A percentile compares a stretch with the other conserved stretches of the same genome.
Evolutionary conservation across 225 moss, liverwort and hornwort genomes (phyloP).

Genomic region (Polytrichum formosum): DNA sequence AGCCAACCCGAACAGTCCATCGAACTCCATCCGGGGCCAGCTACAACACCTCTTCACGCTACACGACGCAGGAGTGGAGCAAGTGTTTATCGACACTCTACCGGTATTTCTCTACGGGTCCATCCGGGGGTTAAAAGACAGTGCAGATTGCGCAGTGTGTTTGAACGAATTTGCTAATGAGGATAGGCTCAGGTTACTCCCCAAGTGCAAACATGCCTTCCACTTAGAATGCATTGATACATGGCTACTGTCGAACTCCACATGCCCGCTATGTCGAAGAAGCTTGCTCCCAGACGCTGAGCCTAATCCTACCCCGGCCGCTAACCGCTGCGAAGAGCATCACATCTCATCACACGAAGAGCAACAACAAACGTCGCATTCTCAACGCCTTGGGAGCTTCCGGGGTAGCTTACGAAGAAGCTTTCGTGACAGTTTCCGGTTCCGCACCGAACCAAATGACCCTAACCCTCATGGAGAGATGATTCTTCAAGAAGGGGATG

Average conservation of each 20-base stretch:
- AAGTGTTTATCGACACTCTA: slow-evolving; percentile 52
- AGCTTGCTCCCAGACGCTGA: slow-evolving; percentile 39
- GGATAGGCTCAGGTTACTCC: slow-evolving; percentile 68
- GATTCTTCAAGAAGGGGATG: not conserved
- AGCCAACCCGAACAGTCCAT: slow-evolving; percentile 8
- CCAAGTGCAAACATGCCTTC: slow-evolving; percentile 83
- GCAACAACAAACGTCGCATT: not conserved
- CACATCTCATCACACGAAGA: not conserved
- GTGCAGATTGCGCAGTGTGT: slow-evolving; percentile 79
- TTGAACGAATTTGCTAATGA: slow-evolving; percentile 78
- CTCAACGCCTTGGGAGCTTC: slow-evolving; percentile 26
- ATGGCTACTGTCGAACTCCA: slow-evolving; percentile 78
- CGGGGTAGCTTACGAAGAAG: slow-evolving; percentile 37
- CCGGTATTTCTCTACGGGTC: slow-evolving; percentile 55
- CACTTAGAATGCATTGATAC: slow-evolving; percentile 87
- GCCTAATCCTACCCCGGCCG: slow-evolving; percentile 12
- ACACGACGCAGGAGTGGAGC: slow-evolving; percentile 50
- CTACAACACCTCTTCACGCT: slow-evolving; percentile 49
- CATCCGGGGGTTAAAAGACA: slow-evolving; percentile 48
- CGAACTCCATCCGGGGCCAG: slow-evolving; percentile 30
- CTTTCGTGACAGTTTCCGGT: slow-evolving; percentile 46
- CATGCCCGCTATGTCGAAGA: slow-evolving; percentile 83
- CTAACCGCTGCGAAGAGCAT: not conserved
- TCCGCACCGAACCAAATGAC: slow-evolving; percentile 20
- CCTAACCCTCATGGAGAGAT: slow-evolving; percentile 8